Evolutionary conservation across 768 basidiomycete genomes (phyloP), one percentile per base, ranked within the genome.

Genomic region (Leccinum variicolor): DNA sequence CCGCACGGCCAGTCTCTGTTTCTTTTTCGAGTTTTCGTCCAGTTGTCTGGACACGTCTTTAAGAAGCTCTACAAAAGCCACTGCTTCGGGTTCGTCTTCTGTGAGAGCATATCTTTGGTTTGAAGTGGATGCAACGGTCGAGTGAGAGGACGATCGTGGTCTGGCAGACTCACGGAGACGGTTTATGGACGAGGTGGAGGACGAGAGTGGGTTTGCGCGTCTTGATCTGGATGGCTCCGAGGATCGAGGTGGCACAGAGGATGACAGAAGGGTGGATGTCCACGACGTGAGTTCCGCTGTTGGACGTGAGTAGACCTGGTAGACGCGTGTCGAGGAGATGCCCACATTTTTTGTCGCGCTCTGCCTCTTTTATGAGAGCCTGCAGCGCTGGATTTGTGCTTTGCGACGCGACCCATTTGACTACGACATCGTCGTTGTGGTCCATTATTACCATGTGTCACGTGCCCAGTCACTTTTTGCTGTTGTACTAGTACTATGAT

Each of bases 401-500:
- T 33, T 70, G 69, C 0, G 69, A 69, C 7, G 69, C 63, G 1
- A 65, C 69, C 69, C 69, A 70, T 21, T 47, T 53, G 19, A 71
- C 66, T 51, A 55, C 63, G 48, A 46, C 64, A 4, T 59, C 59
- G 13, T 28, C 43, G 19, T 43, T 11, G 57, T 4, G 52, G 50
- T 70, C 62, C 62, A 66, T 61, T 61, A 1, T 11, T 23, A 36
- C 41, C 11, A 19, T 33, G 14, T 13, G 21, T 45, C 46, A 47
- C 46, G 46, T 47, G 46, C 14, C 23, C 4, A 41, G 39, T 17
- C 13, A 33, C 36, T 36, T 15, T 39, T n/a, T 17, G 34, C 17
- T 36, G 15, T 39, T 17, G 36, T 28, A 26, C 26, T 26, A 28
- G 1, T 9, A 6, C 0, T 34, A 36, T n/a, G 39, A 39, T 39